Evolutionary conservation across 176 grass and related monocot species (phyloP).

Genomic region (Metroxylon sagu): DNA sequence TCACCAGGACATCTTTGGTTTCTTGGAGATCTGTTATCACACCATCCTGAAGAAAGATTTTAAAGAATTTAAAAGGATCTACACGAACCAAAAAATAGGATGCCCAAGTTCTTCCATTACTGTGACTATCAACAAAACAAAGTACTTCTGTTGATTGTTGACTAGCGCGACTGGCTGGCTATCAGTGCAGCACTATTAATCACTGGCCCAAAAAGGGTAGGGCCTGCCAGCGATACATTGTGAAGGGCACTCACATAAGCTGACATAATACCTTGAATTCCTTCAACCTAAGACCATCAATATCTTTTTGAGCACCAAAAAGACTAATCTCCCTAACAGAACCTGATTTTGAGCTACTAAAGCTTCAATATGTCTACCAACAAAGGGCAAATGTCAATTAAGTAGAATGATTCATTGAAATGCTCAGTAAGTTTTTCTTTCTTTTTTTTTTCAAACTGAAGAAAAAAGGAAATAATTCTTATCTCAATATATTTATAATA

Average conservation of each 20-base stretch:
- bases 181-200: conserved; percentile 69
- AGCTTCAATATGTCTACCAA: too few species aligned
- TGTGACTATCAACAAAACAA: conserved; percentile 76
- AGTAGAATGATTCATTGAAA: too few species aligned
- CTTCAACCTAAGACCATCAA: conserved; percentile 59
- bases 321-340: too few species aligned
- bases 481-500: too few species aligned
- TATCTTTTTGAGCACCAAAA: too few species aligned
- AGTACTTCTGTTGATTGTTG: conserved; percentile 64
- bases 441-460: too few species aligned
- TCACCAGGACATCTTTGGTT: conserved; percentile 86
- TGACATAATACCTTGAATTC: conserved; percentile 99
- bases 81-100: not conserved
- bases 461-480: too few species aligned
- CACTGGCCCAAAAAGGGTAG: conserved; percentile 87
- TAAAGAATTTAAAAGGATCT: conserved; percentile 17
- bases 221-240: conserved; percentile 95
- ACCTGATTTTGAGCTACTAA: too few species aligned
- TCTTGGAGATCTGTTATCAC: conserved; percentile 98
- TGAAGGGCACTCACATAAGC: conserved; percentile 84
- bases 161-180: conserved; percentile 77
- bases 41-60: conserved; percentile 70
- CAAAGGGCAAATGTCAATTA: too few species aligned
- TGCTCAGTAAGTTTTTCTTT: too few species aligned
- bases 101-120: conserved; percentile 29